Base-by-base conservation (phyloP, 177 flowering plant species). In the Vitis hybrid region DNA sequence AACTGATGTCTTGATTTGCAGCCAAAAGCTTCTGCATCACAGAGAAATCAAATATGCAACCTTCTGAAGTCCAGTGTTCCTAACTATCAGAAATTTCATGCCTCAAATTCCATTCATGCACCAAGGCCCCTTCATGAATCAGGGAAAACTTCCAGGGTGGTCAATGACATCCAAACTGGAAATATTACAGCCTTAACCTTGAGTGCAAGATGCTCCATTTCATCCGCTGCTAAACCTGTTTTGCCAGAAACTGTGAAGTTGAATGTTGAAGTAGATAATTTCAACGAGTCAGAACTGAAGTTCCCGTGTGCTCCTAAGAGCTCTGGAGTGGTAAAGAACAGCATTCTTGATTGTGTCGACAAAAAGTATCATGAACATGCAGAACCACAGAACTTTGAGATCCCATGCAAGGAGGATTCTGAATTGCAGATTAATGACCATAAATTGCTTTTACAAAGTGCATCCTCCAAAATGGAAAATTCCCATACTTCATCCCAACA, bases 21-120 rank as follows among this genome's bases (percentile, higher is more conserved):
- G 90, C 69, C 83, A 70, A 87, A 82, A 73, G 66, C 66, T 73
- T 62, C 86, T 21, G 64, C 77, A 7, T 50, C 75, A 6, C 65
- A 32, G 18, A 76, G 56, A 66, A 69, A 57, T 52, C 74, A 72
- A 63, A 59, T 78, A 1, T 18, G 74, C 74, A 77, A 65, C 67
- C 64, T 49, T 69, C 65, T 57, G 2, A 69, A 68, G 57, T 48
- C 74, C 69, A 65, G 56, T 62, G 67, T 64, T 69, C 67, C 77
- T 58, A 63, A 19, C 56, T 10, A 60, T 18, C 66, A 54, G 21
- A 74, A 56, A 48, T 10, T 27, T 69, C 72, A 62, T 16, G n/a
- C 48, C 1, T 62, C 49, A 62, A 56, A 48, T 15, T 16, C 40
- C 15, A 12, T 52, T 14, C 18, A 10, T 62, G 72, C 65, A 48